A percentile compares a stretch with the other conserved stretches of the same genome.
Conservation (phyloP, 345 rosid genomes). For the Hypericum perforatum region DNA sequence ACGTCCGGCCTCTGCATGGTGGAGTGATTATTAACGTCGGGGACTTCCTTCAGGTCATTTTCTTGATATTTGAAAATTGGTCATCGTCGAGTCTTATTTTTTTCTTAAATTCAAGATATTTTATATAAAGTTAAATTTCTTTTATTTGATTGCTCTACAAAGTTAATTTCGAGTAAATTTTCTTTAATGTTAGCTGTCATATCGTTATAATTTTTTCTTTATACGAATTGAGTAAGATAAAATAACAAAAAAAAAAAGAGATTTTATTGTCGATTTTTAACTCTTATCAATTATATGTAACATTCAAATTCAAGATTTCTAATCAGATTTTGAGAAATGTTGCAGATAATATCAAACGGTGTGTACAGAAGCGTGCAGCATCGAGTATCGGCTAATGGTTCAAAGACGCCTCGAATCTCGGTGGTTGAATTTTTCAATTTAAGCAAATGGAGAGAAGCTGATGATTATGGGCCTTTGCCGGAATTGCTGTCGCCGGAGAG, state of each 20-base stretch:
- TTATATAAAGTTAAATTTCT: background rate
- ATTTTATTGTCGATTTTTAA: no score
- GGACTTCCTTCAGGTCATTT: constrained; percentile 28
- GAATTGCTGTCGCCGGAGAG: constrained; percentile 20
- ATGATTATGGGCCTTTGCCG: constrained; percentile 23
- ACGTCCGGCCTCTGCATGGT: constrained; percentile 22
- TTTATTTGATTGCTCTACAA: no score
- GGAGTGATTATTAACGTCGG: constrained; percentile 26
- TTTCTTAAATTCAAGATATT: no score
- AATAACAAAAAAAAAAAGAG: no score
- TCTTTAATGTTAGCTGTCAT: no score
- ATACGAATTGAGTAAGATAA: no score
- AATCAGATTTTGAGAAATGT: background rate
- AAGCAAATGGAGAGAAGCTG: constrained; percentile 18
- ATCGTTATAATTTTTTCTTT: no score
- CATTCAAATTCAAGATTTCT: no score
- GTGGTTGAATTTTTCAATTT: constrained; percentile 18
- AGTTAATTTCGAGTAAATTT: no score
- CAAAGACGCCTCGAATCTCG: constrained; percentile 21
- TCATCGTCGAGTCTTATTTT: no score
- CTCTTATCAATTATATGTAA: no score
- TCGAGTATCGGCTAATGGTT: constrained; percentile 22
- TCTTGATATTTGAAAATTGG: no score
- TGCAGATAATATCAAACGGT: constrained; percentile 29
- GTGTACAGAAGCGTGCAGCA: constrained; percentile 30